Base-by-base conservation (phyloP, 352 stramenopile species). In the Globisporangium polare region DNA sequence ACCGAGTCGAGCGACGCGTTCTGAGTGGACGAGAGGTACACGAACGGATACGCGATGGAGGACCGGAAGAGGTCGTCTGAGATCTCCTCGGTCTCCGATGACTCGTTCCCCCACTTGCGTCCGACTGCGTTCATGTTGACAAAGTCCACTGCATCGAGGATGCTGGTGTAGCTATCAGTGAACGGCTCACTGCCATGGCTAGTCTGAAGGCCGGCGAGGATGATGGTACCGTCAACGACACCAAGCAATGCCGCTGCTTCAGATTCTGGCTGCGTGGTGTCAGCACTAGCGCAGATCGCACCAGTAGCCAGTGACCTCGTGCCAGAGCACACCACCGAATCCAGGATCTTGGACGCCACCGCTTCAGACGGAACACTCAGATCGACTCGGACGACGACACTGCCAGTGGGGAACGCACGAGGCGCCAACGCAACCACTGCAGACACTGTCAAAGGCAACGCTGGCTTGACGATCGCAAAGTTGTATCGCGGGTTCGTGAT, bases 391-490 rank as follows among this genome's bases (percentile, higher is more conserved):
- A 22, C 26, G 24, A 50, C 27, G 7, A 31, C 37, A 17, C n/a
- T 31, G 2, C 26, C 54, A 13, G 39, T 15, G 5, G 26, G 5
- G 5, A 20, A 12, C 17, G 12, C 26, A 4, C 6, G 2, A 2
- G 54, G 17, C 22, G 26, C 39, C 17, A 60, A 5, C 10, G 22
- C 27, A 37, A 52, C 35, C 8, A 7, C 12, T 5, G 12, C 18
- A 2, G 53, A 39, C 0, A 2, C 17, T 9, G 7, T 4, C 15
- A 41, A 2, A 1, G 18, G 4, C 0, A 15, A 15, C 2, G 18
- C 2, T 8, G 50, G 54, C 12, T 31, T 41, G 15, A 60, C 37
- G 18, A 60, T 52, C 41, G 54, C 35, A 18, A 60, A 41, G 27
- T 60, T 18, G 43, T 42, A 60, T 5, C 18, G 24, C 24, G 53